Evolutionary conservation across 441 rosid species (phyloP), one percentile per base, ranked within the genome.

Genomic region (Pelargonium cotyledonis): DNA sequence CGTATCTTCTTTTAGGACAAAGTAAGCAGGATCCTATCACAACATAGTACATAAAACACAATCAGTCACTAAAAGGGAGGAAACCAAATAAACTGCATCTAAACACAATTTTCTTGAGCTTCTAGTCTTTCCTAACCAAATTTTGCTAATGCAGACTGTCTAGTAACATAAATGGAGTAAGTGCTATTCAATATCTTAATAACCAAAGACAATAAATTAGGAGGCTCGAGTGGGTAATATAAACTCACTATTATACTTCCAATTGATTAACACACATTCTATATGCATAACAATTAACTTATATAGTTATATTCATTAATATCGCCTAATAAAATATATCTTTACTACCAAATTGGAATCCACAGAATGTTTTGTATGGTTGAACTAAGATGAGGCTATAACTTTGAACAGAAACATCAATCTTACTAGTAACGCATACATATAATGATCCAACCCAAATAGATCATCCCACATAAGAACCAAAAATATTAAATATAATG

Each of bases 21-120:
- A 95, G 77, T 85, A 92, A 11, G 91, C 84, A 70, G 99, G 99
- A 81, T 95, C 97, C 99, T 92, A 77, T 63, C 69, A 73, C 43
- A 73, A 49, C 15, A 72, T 41, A 70, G 60, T 58, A 65, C 3
- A 18, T 16, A 18, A 21, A 8, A 31, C 12, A 61, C 31, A 61
- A 53, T 3, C 23, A 53, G 60, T 18, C 60, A 53, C 60, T 53
- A 15, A 8, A 11, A 15, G 60, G n/a, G 8, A 53, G 60, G 60
- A 53, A 53, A 15, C 1, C 5, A 53, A 53, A 53, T 7, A 53
- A 53, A 53, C 23, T 11, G 18, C 23, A 16, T 15, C 60, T 53
- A 53, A 53, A 53, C 18, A 53, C 60, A 15, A 15, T 53, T 53
- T 15, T 53, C 60, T 16, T 53, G 21, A 53, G 18, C 60, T 53